Percentiles rank a stretch among this genome's conserved stretches.
Evolutionary conservation across 305 asterid species (phyloP).

Genomic region (Fraxinus sp.): DNA sequence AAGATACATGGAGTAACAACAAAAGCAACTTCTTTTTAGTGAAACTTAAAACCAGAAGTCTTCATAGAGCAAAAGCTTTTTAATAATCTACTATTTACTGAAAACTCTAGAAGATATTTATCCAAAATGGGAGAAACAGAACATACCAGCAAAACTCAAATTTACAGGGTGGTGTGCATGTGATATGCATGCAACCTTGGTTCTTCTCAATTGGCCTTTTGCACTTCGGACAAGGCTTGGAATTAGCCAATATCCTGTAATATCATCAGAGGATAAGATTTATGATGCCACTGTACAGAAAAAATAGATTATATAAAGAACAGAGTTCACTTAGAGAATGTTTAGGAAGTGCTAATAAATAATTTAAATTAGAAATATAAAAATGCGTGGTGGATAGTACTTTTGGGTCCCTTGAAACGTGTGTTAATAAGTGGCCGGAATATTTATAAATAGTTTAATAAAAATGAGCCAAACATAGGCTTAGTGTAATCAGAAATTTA

Average conservation of each 20-base stretch:
- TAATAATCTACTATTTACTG: neutral
- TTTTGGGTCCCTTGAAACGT: neutral
- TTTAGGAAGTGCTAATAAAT: neutral
- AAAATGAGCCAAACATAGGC: neutral
- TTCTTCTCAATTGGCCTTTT: slow-evolving; percentile 94
- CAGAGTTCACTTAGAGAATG: neutral
- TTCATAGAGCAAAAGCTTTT: slow-evolving; percentile 23
- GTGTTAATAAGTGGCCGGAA: neutral
- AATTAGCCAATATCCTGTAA: slow-evolving; percentile 89
- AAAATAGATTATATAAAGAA: slow-evolving; percentile 8
- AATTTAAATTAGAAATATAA: no score
- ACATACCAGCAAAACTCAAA: slow-evolving; percentile 93
- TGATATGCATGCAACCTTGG: slow-evolving; percentile 95
- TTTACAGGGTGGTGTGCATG: slow-evolving; percentile 94
- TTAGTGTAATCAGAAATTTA: neutral
- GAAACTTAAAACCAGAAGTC: neutral
- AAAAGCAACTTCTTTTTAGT: neutral
- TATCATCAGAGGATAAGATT: slow-evolving; percentile 20
- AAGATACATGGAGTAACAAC: slow-evolving; percentile 14
- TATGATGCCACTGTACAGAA: slow-evolving; percentile 4
- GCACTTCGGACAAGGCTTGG: slow-evolving; percentile 96
- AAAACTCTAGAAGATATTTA: neutral
- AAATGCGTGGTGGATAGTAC: neutral
- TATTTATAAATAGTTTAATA: neutral
- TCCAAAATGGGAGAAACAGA: slow-evolving; percentile 19